A percentile compares a stretch with the other conserved stretches of the same genome.
Conservation (phyloP, 2,329 filamentous ascomycete genomes). For the Karstenula rhodostoma region DNA sequence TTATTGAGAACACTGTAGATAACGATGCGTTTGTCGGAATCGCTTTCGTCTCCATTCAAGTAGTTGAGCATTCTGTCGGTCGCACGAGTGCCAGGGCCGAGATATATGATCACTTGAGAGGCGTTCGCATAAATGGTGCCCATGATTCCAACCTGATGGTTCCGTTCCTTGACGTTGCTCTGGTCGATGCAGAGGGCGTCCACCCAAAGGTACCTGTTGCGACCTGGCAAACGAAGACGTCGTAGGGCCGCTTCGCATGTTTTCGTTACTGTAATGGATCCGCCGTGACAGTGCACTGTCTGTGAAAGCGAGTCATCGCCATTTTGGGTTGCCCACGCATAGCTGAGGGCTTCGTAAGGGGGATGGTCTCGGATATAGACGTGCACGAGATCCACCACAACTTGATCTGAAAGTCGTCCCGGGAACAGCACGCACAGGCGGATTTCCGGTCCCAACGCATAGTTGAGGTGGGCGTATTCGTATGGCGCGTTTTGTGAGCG, state of each 20-base stretch:
- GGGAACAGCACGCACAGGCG: conserved; percentile 13
- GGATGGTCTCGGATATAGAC: conserved; percentile 16
- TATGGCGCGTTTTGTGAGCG: conserved; percentile 9
- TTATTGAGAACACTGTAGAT: not conserved
- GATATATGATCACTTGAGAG: conserved; percentile 15
- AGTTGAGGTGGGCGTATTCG: conserved; percentile 19
- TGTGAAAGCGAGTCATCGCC: conserved; percentile 14
- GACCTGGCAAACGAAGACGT: conserved; percentile 1
- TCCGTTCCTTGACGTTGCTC: conserved; percentile 16
- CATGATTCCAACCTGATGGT: conserved; percentile 19
- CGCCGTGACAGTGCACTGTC: conserved; percentile 11
- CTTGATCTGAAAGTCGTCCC: conserved; percentile 7
- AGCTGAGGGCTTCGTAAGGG: conserved; percentile 33
- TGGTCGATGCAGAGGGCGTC: conserved; percentile 20
- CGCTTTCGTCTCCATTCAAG: conserved; percentile 8
- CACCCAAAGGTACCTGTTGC: conserved; percentile 17
- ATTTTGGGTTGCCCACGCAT: conserved; percentile 26
- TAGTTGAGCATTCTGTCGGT: conserved; percentile 15
- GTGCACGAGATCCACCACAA: conserved; percentile 13
- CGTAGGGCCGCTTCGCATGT: conserved; percentile 12
- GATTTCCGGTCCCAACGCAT: conserved; percentile 16
- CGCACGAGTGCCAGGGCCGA: conserved; percentile 18
- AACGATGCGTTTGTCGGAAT: not conserved
- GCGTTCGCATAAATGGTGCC: conserved; percentile 16
- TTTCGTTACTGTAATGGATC: conserved; percentile 10